Evolutionary conservation across 169 alveolate genomes (phyloP).

Genomic region (Eimeria brunetti): DNA sequence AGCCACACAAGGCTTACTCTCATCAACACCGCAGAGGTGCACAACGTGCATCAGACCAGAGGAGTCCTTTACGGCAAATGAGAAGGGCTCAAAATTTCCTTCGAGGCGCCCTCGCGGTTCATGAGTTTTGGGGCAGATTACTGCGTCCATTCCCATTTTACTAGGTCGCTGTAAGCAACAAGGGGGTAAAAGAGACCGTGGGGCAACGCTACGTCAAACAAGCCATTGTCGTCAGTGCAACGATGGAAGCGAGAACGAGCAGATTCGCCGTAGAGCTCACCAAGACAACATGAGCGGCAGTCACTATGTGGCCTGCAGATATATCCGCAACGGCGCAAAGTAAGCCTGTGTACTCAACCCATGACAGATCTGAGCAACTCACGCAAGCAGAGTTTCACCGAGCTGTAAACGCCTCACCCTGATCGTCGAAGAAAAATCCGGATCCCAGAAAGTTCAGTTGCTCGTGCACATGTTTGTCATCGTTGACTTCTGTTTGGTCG

Average conservation of each 20-base stretch:
- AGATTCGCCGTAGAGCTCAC: constrained; percentile 1
- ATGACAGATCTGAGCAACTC: background rate
- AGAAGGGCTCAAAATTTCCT: constrained; percentile 6
- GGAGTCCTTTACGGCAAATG: constrained; percentile 35
- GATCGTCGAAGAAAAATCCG: constrained; percentile 40
- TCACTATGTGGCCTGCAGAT: constrained; percentile 41
- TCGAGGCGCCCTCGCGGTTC: background rate
- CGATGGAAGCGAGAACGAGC: background rate
- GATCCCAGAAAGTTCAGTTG: constrained; percentile 31
- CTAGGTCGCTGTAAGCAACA: background rate
- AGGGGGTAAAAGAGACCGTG: background rate
- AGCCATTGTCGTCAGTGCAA: background rate
- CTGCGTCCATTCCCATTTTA: background rate
- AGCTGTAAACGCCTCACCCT: constrained; percentile 16
- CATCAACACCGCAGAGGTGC: constrained; percentile 41
- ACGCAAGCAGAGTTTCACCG: too few species aligned
- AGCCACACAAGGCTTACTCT: background rate
- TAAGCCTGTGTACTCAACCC: background rate
- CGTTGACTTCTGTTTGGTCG: background rate
- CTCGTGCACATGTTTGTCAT: constrained; percentile 1
- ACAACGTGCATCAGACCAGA: constrained; percentile 13
- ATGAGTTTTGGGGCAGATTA: background rate
- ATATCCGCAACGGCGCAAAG: background rate
- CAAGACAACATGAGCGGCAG: constrained; percentile 57
- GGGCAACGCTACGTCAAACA: background rate